Base-by-base conservation (phyloP, 2,329 filamentous ascomycete genomes). In the Colletotrichum sp. region DNA sequence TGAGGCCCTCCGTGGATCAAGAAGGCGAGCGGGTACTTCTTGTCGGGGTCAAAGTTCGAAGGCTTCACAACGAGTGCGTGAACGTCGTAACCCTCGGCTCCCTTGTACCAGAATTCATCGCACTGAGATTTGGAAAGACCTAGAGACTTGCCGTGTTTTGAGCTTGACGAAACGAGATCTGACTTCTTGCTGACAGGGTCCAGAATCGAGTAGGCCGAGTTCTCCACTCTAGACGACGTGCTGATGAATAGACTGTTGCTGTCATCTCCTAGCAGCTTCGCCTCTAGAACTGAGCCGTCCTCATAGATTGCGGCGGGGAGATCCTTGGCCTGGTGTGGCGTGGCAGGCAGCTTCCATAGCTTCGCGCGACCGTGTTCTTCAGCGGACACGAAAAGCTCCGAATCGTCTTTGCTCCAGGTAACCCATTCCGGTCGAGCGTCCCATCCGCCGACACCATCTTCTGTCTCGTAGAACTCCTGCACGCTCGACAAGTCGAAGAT, bases 1-100 rank as follows among this genome's bases (percentile, higher is more conserved):
- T 97, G 94, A 0, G 95, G 95, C 0, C 95, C 95, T 69, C 95
- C 95, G 79, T 98, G 95, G 75, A 97, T 94, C 55, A 96, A 85
- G 80, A 95, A 93, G 3, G 93, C 91, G 6, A 98, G 86, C 0
- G 95, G 95, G 79, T 96, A 97, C 76, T 90, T 95, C 82, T 95
- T 93, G 21, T 83, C 86, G 11, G 88, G 83, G 79, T 94, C 89
- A 80, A 96, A 97, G 78, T 89, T 76, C 0, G 91, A 92, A 0
- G 92, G 93, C 72, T 89, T 91, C 77, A 95, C 85, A 6, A 93
- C 90, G 80, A 93, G 90, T 1, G 93, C 92, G 77, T 95, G 93
- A n/a, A 94, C 89, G 38, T 90, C 84, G 75, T 93, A 92, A 51
- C 86, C 86, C 31, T 88, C 90, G 6, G 90, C 90, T 34, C 75